Evolutionary conservation across 371 early-diverging fungal genomes (phyloP).

Genomic region (Syncephalastrum racemosum): DNA sequence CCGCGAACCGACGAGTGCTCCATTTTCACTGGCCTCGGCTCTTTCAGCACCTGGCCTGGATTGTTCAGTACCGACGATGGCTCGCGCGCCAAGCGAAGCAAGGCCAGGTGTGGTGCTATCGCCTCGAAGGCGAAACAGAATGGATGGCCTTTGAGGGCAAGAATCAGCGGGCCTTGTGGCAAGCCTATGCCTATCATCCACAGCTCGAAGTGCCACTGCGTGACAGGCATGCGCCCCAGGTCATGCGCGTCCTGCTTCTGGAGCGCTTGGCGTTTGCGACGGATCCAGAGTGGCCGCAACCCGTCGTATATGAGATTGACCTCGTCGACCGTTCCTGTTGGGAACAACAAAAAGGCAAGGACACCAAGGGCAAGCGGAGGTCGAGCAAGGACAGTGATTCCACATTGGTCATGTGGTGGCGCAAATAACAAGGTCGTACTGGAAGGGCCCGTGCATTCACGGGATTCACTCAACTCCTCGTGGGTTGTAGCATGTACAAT

Average conservation of each 20-base stretch:
- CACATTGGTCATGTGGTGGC: too few species aligned
- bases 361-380: too few species aligned
- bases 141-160: conserved; percentile 16
- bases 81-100: background rate
- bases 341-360: too few species aligned
- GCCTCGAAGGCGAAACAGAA: conserved; percentile 4
- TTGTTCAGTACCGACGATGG: conserved; percentile 6
- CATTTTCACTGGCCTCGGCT: conserved; percentile 8
- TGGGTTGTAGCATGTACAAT: too few species aligned
- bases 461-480: too few species aligned
- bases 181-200: conserved; percentile 5
- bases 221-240: conserved; percentile 13
- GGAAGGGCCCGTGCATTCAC: too few species aligned
- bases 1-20: background rate
- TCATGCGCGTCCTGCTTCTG: conserved; percentile 15
- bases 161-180: conserved; percentile 23
- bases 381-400: too few species aligned
- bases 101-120: conserved; percentile 16
- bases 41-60: conserved; percentile 2
- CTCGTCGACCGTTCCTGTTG: background rate
- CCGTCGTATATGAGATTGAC: conserved; percentile 20
- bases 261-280: conserved; percentile 22
- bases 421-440: too few species aligned
- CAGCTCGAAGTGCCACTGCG: conserved; percentile 17
- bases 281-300: conserved; percentile 23